Conservation (phyloP, 257 asterid genomes). For the Solanum pinnatisectum region DNA sequence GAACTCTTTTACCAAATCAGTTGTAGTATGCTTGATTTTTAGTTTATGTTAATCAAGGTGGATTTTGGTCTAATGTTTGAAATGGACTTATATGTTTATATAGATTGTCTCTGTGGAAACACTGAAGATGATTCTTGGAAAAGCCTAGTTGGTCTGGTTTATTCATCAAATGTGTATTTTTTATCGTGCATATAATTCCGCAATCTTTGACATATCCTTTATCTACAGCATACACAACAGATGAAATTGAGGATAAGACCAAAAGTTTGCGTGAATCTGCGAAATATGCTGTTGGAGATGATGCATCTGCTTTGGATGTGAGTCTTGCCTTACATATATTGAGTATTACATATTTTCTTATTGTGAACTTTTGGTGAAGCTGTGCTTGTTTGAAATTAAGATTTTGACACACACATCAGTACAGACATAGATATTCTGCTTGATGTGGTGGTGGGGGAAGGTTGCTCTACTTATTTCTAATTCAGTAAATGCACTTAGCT, state of each 20-base stretch:
- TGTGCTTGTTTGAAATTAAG: not conserved
- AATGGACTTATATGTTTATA: not conserved
- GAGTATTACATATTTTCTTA: not conserved
- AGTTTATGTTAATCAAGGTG: not conserved
- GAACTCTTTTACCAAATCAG: not conserved
- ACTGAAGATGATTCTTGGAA: not conserved
- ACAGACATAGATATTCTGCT: not conserved
- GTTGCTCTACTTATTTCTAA: not conserved
- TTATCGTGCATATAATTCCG: not conserved
- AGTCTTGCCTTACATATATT: conserved; percentile 12
- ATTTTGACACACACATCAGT: not conserved
- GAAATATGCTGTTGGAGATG: conserved; percentile 32
- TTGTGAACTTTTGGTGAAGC: not conserved
- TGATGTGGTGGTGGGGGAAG: not conserved
- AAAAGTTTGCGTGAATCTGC: conserved; percentile 49
- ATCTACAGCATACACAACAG: conserved; percentile 58
- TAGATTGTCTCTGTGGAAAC: not conserved
- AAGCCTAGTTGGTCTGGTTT: not conserved
- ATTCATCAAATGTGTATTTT: not conserved
- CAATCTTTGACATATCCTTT: not conserved
- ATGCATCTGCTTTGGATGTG: conserved; percentile 56
- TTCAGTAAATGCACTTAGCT: not conserved
- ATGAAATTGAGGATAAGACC: conserved; percentile 60
- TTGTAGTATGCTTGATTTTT: not conserved
- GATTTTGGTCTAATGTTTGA: not conserved